Evolutionary conservation across 768 basidiomycete species (phyloP).

Genomic region (Paxillus involutus): DNA sequence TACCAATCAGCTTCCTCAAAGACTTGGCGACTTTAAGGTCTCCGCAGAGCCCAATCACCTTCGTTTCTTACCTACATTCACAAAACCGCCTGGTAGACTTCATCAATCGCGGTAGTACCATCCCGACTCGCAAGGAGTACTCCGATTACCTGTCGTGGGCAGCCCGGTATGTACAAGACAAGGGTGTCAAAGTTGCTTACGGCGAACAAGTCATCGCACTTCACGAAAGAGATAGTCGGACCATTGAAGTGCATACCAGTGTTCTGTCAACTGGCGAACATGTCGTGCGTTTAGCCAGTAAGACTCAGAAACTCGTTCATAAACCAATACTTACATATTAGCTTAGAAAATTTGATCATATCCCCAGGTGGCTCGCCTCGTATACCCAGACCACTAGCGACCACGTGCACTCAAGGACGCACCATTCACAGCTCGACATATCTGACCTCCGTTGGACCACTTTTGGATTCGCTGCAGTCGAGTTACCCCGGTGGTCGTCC

Average conservation of each 20-base stretch:
- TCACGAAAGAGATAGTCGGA: conserved; percentile 30
- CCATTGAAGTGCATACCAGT: conserved; percentile 39
- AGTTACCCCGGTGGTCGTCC: conserved; percentile 19
- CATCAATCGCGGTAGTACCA: conserved; percentile 52
- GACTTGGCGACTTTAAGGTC: conserved; percentile 54
- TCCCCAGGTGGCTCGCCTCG: conserved; percentile 49
- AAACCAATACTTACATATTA: not conserved
- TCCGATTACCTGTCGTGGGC: conserved; percentile 57
- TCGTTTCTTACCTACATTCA: conserved; percentile 51
- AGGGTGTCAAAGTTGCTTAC: conserved; percentile 43
- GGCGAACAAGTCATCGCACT: conserved; percentile 48
- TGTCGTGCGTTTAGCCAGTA: conserved; percentile 37
- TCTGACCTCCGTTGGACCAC: conserved; percentile 34
- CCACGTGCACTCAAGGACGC: conserved; percentile 31
- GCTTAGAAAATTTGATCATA: conserved; percentile 46
- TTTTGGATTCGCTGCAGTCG: conserved; percentile 31
- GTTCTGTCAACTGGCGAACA: conserved; percentile 36
- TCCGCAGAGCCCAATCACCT: conserved; percentile 51
- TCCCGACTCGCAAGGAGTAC: conserved; percentile 53
- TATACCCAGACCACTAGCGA: conserved; percentile 38
- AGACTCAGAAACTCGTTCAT: conserved; percentile 16
- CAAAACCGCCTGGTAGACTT: conserved; percentile 49
- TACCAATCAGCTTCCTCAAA: conserved; percentile 43
- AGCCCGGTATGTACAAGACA: conserved; percentile 41
- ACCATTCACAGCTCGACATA: conserved; percentile 48